Base-by-base conservation (phyloP, 2,329 filamentous ascomycete genomes). In the Xylariomycetidae sp. region DNA sequence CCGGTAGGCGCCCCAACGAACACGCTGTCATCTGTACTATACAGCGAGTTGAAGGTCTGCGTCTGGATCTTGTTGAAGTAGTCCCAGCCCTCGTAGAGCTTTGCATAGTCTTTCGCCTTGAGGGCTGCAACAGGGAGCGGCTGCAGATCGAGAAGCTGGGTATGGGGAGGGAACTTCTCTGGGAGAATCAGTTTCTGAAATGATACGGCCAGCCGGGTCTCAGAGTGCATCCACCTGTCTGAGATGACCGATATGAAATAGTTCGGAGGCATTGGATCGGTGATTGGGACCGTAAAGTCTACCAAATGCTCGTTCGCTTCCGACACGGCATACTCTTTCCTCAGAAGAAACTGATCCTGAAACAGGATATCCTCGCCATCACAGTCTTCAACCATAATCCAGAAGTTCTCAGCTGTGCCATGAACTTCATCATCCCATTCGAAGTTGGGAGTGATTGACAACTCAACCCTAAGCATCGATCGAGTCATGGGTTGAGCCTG, bases 41-140 rank as follows among this genome's bases (percentile, higher is more conserved):
- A 96, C 0, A 98, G 67, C 1, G 89, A 88, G 55, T 95, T 95
- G 69, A 96, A 98, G 0, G 87, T 86, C 57, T 98, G 92, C 0
- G 92, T 95, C 60, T 98, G 93, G 10, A 98, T 85, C 58, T 92
- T 92, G 67, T 98, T 98, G 70, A 98, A 98, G 42, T 85, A 79
- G 35, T 79, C 74, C 79, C 87, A 93, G 19, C 82, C 70, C 4
- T 85, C 79, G 54, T 95, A 98, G 14, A 98, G 65, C 16, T 75
- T 72, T 39, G 83, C 74, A 51, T 85, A 95, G 42, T 94, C 88
- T 42, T 85, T 79, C 14, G 76, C 75, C 70, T 96, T 96, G 35
- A 98, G 64, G 1, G 90, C 89, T 27, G 87, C 79, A 18, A 95
- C 82, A 1, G 90, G 89, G 16, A 96, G 71, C 15, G 89, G 85